Evolutionary conservation across 495 filamentous ascomycete genomes (phyloP).

Genomic region (Daldinia grandis): DNA sequence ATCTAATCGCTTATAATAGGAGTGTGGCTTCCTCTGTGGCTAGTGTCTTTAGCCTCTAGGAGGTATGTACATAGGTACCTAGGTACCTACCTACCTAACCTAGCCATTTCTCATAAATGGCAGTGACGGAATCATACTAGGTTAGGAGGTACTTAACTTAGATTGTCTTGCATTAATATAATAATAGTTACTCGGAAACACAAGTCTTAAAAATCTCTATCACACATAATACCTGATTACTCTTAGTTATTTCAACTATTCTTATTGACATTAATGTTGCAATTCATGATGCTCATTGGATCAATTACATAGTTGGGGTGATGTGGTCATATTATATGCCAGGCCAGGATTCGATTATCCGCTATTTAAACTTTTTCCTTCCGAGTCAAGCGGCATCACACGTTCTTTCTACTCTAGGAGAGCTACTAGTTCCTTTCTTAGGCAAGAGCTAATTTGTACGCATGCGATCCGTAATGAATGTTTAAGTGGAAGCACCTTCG

Average conservation of each 20-base stretch:
- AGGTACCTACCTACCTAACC: too few species aligned
- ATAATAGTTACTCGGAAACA: neutral
- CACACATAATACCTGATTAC: too few species aligned
- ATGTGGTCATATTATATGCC: neutral
- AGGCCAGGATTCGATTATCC: neutral
- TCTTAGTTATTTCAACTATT: too few species aligned
- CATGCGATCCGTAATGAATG: constrained; percentile 19
- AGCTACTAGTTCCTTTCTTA: neutral
- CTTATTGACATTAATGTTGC: neutral
- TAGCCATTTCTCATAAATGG: too few species aligned
- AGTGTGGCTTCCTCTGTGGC: constrained; percentile 12
- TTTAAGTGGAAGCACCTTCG: constrained; percentile 7
- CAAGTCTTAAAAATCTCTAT: neutral
- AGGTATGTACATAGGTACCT: too few species aligned
- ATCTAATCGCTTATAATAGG: constrained; percentile 26
- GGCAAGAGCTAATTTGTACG: constrained; percentile 16
- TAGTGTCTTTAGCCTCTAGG: neutral
- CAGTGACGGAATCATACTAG: too few species aligned
- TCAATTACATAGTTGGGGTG: constrained; percentile 2
- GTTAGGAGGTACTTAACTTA: too few species aligned
- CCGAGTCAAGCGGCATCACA: constrained; percentile 20
- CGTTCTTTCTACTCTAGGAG: neutral
- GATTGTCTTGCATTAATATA: too few species aligned
- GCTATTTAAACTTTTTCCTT: constrained; percentile 11
- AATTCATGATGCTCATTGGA: neutral